A percentile compares a stretch with the other conserved stretches of the same genome.
Conservation (phyloP, 371 early-diverging fungal species). For the Choanephora cucurbitarum region DNA sequence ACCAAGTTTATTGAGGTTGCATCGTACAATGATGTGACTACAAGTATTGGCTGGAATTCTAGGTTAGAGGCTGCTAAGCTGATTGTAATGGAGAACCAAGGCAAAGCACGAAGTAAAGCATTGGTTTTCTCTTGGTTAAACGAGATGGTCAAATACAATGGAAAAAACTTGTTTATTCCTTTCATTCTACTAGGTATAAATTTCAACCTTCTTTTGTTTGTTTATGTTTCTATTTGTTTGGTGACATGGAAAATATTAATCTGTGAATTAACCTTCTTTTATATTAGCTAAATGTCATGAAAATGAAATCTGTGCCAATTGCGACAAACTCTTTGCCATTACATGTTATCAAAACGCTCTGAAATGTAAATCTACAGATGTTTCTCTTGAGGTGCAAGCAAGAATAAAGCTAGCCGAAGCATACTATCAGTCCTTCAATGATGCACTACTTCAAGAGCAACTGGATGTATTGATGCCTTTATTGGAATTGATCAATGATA, state of each 20-base stretch:
- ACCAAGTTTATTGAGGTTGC: conserved; percentile 19
- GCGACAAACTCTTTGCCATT: conserved; percentile 5
- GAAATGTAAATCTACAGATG: conserved; percentile 3
- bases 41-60: conserved; percentile 14
- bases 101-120: conserved; percentile 17
- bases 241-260: background rate
- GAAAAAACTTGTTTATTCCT: conserved; percentile 15
- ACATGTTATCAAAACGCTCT: conserved; percentile 14
- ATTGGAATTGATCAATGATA: background rate
- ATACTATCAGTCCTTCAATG: conserved; percentile 12
- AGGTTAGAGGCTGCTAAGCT: conserved; percentile 20
- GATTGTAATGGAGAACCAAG: conserved; percentile 12
- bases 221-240: background rate
- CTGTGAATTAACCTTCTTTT: background rate
- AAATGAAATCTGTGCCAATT: conserved; percentile 18
- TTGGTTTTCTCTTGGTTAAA: conserved; percentile 12
- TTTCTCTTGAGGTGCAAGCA: conserved; percentile 9
- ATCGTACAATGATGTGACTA: conserved; percentile 4
- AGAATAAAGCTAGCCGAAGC: conserved; percentile 13
- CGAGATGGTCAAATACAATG: conserved; percentile 12
- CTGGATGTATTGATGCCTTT: conserved; percentile 8
- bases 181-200: conserved; percentile 20
- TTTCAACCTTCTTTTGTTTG: too few relatives aligned
- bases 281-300: conserved; percentile 23
- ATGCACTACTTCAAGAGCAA: conserved; percentile 2